Base-by-base conservation (phyloP, 371 early-diverging fungal species). In the Apophysomyces sp. region DNA sequence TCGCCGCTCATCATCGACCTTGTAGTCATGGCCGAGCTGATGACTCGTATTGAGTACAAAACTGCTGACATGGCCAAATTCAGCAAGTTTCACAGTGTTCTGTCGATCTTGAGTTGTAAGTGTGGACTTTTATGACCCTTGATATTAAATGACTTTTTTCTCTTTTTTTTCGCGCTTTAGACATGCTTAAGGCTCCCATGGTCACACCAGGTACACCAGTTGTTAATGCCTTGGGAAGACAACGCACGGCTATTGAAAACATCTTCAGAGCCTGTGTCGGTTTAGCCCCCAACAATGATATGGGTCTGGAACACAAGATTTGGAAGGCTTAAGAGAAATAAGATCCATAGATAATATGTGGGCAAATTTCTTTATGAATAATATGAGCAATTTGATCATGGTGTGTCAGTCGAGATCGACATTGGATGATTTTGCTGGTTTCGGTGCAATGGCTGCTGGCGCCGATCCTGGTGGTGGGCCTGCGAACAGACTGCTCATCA, bases 1-100 rank as follows among this genome's bases (percentile, higher is more conserved):
- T 91, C 94, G 36, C 98, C 98, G 30, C 82, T 98, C 52, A 98
- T 98, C 77, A 85, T 98, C 73, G 98, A 98, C 72, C 78, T 98
- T 66, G 88, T 89, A 64, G 87, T 97, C 67, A 79, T 97, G 76
- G 89, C 94, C 63, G 98, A 98, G 84, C 84, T 98, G 65, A 90
- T 97, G 91, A 94, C 96, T 59, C 96, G 98, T 74, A 91, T 98
- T 66, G 65, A 87, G 69, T 98, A 93, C 90, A 79, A 81, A 78
- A 85, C 84, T 9, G 84, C 69, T 24, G 85, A 71, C 1, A 88
- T 85, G 86, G 60, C 78, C 58, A 81, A 89, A 72, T 93, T 76
- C 74, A 83, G 80, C 64, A 84, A 89, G 34, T 95, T 98, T 92
- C 93, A 97, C 83, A 85, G 95, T 34, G 97, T 97, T 62, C 82